Base-by-base conservation (phyloP, 257 asterid genomes). In the Salvia rosmarinus region DNA sequence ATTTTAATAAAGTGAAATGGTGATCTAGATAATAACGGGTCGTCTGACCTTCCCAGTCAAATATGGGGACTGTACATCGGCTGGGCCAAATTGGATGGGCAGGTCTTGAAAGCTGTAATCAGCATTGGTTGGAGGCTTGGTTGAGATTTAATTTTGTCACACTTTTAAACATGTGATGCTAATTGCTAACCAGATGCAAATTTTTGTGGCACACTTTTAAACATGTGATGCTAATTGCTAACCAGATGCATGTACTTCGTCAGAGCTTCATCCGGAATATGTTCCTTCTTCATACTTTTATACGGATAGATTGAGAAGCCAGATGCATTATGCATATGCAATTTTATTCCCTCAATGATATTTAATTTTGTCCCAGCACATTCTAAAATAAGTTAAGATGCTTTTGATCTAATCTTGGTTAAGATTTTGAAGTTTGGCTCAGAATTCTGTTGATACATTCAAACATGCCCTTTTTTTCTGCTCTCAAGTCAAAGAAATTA, bases 41-140 rank as follows among this genome's bases (percentile, higher is more conserved):
- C 54, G 32, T 44, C 76, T 37, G 56, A 17, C 74, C 85, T 92
- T 69, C 91, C 96, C 14, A 82, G 79, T 82, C 96, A 90, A 86
- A 78, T 85, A 67, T 86, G 84, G 85, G 98, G 96, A 57, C 83
- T 86, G 63, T 81, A 77, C 80, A 75, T 90, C 67, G 98, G 98
- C 40, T 90, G 98, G 98, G 96, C 78, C 63, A 85, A 84, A 79
- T 46, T 68, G 67, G 85, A 87, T 13, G 82, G 56, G 0, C 61
- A 75, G 75, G 77, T 79, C 73, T 67, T 57, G 21, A 92, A 90
- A 85, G 81, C 89, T 67, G 86, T 88, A 66, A 73, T 82, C 76
- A 81, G 88, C 82, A 17, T 83, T 23, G 90, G 90, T 54, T 89
- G 95, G 95, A 83, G 74, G 76, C n/a, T 79, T 60, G 76, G 64